Evolutionary conservation across 257 asterid species (phyloP).

Genomic region (Linderniella brevidens): DNA sequence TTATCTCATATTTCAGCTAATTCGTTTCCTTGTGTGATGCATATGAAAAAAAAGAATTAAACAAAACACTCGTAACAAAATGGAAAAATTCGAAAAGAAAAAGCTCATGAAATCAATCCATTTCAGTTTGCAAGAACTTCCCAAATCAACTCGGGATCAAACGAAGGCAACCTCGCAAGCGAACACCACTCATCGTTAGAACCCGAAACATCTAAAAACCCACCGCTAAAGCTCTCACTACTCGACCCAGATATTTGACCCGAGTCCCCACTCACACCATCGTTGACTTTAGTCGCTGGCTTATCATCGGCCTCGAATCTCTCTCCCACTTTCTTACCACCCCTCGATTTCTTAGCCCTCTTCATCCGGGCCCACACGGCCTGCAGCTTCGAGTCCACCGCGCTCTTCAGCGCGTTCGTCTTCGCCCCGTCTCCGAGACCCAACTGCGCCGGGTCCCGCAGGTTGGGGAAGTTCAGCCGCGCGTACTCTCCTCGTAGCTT

Average conservation of each 20-base stretch:
- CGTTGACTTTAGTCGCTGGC: conserved; percentile 13
- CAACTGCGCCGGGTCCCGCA: conserved; percentile 36
- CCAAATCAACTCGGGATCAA: conserved; percentile 88
- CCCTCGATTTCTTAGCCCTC: conserved; percentile 51
- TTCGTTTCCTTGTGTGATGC: too few species aligned
- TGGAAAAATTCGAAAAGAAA: too few species aligned
- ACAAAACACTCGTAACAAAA: too few species aligned
- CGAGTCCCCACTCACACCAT: conserved; percentile 20
- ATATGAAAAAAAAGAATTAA: too few species aligned
- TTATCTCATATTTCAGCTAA: too few species aligned
- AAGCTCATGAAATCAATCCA: too few species aligned
- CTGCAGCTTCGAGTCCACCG: conserved; percentile 83
- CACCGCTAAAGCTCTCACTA: conserved; percentile 25
- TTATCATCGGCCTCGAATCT: conserved; percentile 5
- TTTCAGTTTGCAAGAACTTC: conserved; percentile 62
- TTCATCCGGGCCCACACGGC: conserved; percentile 31
- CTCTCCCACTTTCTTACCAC: conserved; percentile 19
- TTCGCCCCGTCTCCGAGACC: conserved; percentile 39
- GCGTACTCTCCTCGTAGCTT: conserved; percentile 96
- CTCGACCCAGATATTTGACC: conserved; percentile 44
- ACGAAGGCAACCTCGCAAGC: conserved; percentile 75
- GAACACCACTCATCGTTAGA: conserved; percentile 40
- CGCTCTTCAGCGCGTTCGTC: conserved; percentile 42
- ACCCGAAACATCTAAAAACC: conserved; percentile 19
- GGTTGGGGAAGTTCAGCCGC: conserved; percentile 63